Percentiles rank a stretch among this genome's conserved stretches.
Evolutionary conservation across 2,329 filamentous ascomycete species (phyloP).

Genomic region (Huntiella savannae): DNA sequence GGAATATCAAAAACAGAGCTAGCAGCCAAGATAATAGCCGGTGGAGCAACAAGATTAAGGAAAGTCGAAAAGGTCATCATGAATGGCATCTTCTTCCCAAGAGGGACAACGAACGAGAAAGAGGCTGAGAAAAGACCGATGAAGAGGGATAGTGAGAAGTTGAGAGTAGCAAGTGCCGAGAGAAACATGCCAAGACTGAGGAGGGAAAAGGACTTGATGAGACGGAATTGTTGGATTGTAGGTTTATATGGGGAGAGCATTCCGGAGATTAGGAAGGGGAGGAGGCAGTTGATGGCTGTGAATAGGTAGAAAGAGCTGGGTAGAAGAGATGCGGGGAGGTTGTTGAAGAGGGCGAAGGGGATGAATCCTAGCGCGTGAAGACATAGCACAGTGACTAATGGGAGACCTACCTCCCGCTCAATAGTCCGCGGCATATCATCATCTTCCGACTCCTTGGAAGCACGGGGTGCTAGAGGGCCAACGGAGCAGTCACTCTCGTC

Average conservation of each 20-base stretch:
- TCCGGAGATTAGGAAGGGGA: conserved; percentile 38
- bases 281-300: conserved; percentile 29
- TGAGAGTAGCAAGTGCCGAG: conserved; percentile 80
- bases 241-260: conserved; percentile 33
- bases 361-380: conserved; percentile 61
- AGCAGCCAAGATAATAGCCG: conserved; percentile 31
- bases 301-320: conserved; percentile 40
- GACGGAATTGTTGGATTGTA: conserved; percentile 49
- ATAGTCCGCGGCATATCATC: conserved; percentile 15
- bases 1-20: conserved; percentile 22
- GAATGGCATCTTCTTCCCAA: conserved; percentile 22
- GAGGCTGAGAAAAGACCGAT: conserved; percentile 64
- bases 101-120: conserved; percentile 51
- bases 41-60: conserved; percentile 43
- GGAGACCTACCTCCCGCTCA: conserved; percentile 51
- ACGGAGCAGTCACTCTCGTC: conserved; percentile 1
- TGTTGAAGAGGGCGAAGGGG: conserved; percentile 76
- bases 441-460: not conserved
- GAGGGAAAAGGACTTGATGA: conserved; percentile 83
- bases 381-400: conserved; percentile 51
- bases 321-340: conserved; percentile 45
- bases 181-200: conserved; percentile 81
- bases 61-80: conserved; percentile 21
- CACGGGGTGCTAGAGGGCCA: not conserved
- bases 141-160: conserved; percentile 79